Evolutionary conservation across 2,329 filamentous ascomycete genomes (phyloP).

Genomic region (Phialocephala subalpina): DNA sequence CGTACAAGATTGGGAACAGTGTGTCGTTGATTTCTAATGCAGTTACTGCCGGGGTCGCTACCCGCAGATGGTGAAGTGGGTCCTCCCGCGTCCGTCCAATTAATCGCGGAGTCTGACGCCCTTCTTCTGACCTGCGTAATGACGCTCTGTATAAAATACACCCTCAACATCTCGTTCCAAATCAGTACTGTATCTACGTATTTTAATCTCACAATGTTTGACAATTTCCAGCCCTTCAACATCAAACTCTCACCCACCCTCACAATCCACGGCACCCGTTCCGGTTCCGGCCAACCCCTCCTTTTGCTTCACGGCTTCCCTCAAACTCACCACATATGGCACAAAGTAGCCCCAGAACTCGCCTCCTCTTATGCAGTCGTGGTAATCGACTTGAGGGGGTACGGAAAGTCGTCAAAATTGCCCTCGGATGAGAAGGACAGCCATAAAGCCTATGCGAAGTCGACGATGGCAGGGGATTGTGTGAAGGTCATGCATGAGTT

Average conservation of each 20-base stretch:
- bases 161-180: neutral
- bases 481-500: conserved; percentile 54
- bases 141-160: neutral
- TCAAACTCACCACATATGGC: conserved; percentile 61
- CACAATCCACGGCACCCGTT: conserved; percentile 53
- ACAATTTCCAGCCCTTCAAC: conserved; percentile 49
- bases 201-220: conserved; percentile 46
- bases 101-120: neutral
- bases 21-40: no score
- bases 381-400: conserved; percentile 58
- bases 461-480: conserved; percentile 57
- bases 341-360: conserved; percentile 52
- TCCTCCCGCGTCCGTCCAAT: neutral
- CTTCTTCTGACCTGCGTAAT: neutral
- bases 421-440: conserved; percentile 18
- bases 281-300: conserved; percentile 49
- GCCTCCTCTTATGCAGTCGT: conserved; percentile 51
- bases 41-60: neutral
- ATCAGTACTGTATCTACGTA: neutral
- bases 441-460: conserved; percentile 54
- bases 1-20: no score
- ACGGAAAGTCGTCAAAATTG: conserved; percentile 59
- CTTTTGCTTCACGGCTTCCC: conserved; percentile 61
- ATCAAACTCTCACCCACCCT: conserved; percentile 48
- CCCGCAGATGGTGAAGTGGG: neutral